These are phyloP conservation scores for Amaranthus tricolor DNA, from an alignment of 179 eudicot genomes.

Conservation along the genomic window DNA sequence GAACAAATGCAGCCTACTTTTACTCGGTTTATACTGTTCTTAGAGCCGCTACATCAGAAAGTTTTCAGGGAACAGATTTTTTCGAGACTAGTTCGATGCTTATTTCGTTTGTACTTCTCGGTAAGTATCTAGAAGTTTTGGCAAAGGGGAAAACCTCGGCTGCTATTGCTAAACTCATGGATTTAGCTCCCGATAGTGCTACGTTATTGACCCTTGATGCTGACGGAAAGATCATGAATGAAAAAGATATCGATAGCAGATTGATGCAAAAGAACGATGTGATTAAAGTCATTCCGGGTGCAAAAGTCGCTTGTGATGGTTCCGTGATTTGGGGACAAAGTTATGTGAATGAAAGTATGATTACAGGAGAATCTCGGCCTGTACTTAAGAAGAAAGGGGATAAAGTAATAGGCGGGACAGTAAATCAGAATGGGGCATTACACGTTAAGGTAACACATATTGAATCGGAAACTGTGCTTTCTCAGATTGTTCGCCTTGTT, in stretches of 20 bases:
- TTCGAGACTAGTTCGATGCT: constrained; percentile 98
- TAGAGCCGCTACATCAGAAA: constrained; percentile 69
- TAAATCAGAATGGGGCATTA: constrained; percentile 80
- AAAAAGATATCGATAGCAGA: constrained; percentile 78
- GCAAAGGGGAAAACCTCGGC: constrained; percentile 97
- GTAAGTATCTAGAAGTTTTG: constrained; percentile 85
- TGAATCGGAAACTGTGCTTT: constrained; percentile 92
- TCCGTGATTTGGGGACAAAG: constrained; percentile 90
- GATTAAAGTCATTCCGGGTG: constrained; percentile 84
- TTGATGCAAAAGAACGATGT: constrained; percentile 81
- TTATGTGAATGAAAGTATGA: constrained; percentile 94
- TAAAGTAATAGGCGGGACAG: constrained; percentile 84
- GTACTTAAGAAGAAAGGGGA: constrained; percentile 77
- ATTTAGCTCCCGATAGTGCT: constrained; percentile 84
- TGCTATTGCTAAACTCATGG: constrained; percentile 93
- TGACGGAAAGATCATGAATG: constrained; percentile 55
- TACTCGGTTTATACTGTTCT: constrained; percentile 75
- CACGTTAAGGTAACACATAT: constrained; percentile 72
- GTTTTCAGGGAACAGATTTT: constrained; percentile 70
- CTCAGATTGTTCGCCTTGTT: constrained; percentile 85
- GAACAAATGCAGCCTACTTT: constrained; percentile 94
- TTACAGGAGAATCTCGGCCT: constrained; percentile 86
- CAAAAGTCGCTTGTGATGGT: constrained; percentile 90
- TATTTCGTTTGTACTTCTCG: constrained; percentile 84
- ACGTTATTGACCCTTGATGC: constrained; percentile 50